These are phyloP conservation scores for Elongisporangium prolatum DNA, from an alignment of 352 stramenopile species.

Conservation along the genomic window DNA sequence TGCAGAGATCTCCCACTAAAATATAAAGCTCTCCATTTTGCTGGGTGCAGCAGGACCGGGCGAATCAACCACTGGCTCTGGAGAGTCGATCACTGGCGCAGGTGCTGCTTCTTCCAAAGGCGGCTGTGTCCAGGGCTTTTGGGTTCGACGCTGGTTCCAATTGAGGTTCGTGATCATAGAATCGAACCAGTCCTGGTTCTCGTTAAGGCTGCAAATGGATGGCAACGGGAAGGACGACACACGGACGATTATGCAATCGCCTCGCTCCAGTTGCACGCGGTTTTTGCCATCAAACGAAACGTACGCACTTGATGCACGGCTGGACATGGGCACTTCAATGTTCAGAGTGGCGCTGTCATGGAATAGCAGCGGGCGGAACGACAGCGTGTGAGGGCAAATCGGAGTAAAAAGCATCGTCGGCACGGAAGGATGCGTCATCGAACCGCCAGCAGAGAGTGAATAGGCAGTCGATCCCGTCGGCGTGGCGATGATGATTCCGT, in stretches of 20 bases:
- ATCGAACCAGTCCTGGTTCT: conserved; percentile 91
- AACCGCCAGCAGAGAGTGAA: conserved; percentile 95
- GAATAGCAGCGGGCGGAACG: conserved; percentile 90
- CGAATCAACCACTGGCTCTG: not conserved
- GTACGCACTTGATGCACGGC: conserved; percentile 65
- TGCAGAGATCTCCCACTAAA: not conserved
- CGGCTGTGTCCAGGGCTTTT: conserved; percentile 66
- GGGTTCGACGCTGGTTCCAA: conserved; percentile 86
- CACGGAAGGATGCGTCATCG: conserved; percentile 97
- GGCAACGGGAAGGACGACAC: conserved; percentile 87
- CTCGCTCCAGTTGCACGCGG: conserved; percentile 79
- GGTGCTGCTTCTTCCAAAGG: not conserved
- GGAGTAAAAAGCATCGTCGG: conserved; percentile 97
- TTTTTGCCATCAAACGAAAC: conserved; percentile 92
- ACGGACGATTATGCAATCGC: conserved; percentile 82
- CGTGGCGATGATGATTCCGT: conserved; percentile 99
- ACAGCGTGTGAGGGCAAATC: conserved; percentile 98
- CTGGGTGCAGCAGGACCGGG: not conserved
- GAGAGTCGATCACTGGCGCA: not conserved
- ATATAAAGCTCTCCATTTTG: not conserved
- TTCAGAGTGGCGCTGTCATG: conserved; percentile 89
- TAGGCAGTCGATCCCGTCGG: conserved; percentile 98
- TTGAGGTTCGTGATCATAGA: conserved; percentile 92
- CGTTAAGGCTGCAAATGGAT: conserved; percentile 82
- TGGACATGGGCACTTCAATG: conserved; percentile 84